phyloP scores from a whole-genome alignment of 2,329 filamentous ascomycete species.

The Lojkania enalia region DNA sequence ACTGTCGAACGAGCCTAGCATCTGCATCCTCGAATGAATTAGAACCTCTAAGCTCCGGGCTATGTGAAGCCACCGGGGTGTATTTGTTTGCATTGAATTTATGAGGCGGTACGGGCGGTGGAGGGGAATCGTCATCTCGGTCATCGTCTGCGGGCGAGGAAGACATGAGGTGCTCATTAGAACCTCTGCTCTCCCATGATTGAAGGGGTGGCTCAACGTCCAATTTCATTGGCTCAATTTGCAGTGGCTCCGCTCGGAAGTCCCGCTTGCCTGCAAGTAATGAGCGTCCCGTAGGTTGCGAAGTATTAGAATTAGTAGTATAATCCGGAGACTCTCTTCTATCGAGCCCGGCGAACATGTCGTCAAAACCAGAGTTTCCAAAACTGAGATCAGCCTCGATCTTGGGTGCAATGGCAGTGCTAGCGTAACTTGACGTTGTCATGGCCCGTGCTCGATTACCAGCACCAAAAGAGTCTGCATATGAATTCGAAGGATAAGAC shows the following conservation, averaged over 20 bases:
- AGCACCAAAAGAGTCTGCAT: not conserved
- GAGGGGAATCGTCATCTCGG: conserved; percentile 38
- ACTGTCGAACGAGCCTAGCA: conserved; percentile 32
- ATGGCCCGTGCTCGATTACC: conserved; percentile 42
- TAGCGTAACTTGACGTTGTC: conserved; percentile 55
- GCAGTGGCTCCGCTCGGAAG: conserved; percentile 48
- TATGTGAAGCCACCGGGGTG: conserved; percentile 38
- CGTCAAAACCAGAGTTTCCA: conserved; percentile 49
- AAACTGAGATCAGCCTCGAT: conserved; percentile 48
- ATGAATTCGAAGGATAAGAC: not conserved
- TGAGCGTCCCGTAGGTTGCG: conserved; percentile 31
- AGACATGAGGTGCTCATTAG: conserved; percentile 55
- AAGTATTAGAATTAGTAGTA: conserved; percentile 12
- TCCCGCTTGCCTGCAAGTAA: conserved; percentile 40
- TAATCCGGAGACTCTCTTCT: conserved; percentile 36
- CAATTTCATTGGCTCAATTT: conserved; percentile 46
- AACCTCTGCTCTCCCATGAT: conserved; percentile 57
- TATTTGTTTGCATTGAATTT: conserved; percentile 32
- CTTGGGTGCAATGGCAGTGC: conserved; percentile 56
- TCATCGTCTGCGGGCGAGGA: conserved; percentile 42
- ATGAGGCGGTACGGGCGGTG: conserved; percentile 39
- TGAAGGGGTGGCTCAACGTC: conserved; percentile 54
- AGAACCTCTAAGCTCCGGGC: conserved; percentile 31
- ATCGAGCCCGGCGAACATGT: conserved; percentile 52
- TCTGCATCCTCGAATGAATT: conserved; percentile 33